Evolutionary conservation across 2,329 filamentous ascomycete genomes (phyloP).

Genomic region (Chaetomium olivaceum): DNA sequence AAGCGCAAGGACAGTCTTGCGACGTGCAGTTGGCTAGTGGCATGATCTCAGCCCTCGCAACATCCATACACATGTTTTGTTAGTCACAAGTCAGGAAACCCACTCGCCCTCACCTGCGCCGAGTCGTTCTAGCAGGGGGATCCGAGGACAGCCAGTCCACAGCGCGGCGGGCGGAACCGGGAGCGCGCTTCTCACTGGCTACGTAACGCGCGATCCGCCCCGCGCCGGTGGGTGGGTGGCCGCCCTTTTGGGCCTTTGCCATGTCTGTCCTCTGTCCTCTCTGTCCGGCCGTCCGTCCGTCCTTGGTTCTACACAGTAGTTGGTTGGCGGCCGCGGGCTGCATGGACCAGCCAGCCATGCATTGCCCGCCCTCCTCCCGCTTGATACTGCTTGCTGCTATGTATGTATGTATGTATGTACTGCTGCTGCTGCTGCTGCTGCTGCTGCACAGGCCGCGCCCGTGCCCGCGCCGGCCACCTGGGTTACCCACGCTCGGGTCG

Average conservation of each 20-base stretch:
- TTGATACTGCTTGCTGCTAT: not conserved
- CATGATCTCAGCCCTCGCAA: too few relatives aligned
- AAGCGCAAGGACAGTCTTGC: not conserved
- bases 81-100: not conserved
- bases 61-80: too few relatives aligned
- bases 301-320: not conserved
- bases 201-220: not conserved
- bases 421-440: too few relatives aligned
- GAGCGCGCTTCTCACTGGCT: not conserved
- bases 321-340: not conserved
- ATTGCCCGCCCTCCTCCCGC: too few relatives aligned
- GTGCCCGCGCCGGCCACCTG: not conserved
- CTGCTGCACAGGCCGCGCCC: not conserved
- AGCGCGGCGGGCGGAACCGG: too few relatives aligned
- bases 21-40: too few relatives aligned
- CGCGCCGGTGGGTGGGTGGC: not conserved
- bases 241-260: not conserved
- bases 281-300: not conserved
- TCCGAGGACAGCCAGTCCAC: conserved; percentile 1
- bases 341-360: too few relatives aligned
- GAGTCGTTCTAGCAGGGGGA: not conserved
- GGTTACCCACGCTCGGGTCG: too few relatives aligned
- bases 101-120: not conserved
- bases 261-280: not conserved
- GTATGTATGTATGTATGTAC: too few relatives aligned